Evolutionary conservation across 306 rosid genomes (phyloP).

Genomic region (Trifolium dubium): DNA sequence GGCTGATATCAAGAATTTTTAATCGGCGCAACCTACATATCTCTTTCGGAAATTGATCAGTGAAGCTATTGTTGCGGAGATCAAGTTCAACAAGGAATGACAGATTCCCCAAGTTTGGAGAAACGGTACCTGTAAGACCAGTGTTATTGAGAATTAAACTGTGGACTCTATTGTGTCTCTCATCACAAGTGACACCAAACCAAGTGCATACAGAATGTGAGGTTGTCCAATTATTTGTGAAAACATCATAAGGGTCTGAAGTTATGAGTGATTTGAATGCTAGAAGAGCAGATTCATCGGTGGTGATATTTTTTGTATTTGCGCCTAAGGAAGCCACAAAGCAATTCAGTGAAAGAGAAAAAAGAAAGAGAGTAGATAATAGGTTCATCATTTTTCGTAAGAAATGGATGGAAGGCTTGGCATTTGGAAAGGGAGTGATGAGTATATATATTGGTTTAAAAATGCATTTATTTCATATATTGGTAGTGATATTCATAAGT

Average conservation of each 20-base stretch:
- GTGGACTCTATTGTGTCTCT: conserved; percentile 1
- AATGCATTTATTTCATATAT: too few species aligned
- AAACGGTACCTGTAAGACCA: conserved; percentile 21
- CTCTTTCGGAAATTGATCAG: conserved; percentile 18
- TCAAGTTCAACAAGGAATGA: conserved; percentile 21
- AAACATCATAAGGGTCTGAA: conserved; percentile 13
- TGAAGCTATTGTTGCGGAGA: conserved; percentile 28
- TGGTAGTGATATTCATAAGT: too few species aligned
- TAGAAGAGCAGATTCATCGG: too few species aligned
- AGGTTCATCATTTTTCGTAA: too few species aligned
- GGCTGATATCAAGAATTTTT: background rate
- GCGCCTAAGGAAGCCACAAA: too few species aligned
- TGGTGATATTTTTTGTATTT: too few species aligned
- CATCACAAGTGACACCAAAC: conserved; percentile 40
- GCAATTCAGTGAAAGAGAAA: too few species aligned
- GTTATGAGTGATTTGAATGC: conserved; percentile 23
- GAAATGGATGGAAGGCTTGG: too few species aligned
- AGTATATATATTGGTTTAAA: too few species aligned
- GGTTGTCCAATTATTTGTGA: conserved; percentile 41
- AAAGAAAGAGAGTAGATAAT: too few species aligned
- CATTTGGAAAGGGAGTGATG: too few species aligned
- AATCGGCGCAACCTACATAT: background rate
- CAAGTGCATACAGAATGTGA: conserved; percentile 24
- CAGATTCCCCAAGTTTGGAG: conserved; percentile 36
- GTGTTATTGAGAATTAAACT: conserved; percentile 1